Evolutionary conservation across 2,329 filamentous ascomycete species (phyloP), one percentile per base, ranked within the genome.

Genomic region (Passalora sequoiae): DNA sequence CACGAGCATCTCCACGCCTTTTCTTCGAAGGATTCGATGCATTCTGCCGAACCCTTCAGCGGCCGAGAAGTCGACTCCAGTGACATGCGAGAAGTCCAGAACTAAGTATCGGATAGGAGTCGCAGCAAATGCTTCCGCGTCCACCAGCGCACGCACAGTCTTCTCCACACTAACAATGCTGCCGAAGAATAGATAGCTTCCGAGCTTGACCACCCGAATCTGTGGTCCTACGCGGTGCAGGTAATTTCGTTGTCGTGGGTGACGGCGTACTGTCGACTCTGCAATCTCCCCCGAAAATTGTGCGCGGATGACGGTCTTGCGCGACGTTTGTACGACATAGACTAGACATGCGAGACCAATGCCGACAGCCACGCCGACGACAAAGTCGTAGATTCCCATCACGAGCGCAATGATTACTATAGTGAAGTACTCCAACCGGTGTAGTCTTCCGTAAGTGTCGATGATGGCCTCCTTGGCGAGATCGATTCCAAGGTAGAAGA

Each of bases 311-410:
- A 92, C 89, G 1, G 89, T 89, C 22, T 94, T 84, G 41, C 85
- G 80, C 1, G 92, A 95, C 7, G 89, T 91, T 63, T 97, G 89
- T 19, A 96, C 82, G 20, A 95, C 87, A 50, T 94, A 84, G 33
- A 87, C 91, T 17, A 94, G 77, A 60, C 94, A 97, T 0, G 92
- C 92, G 32, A 98, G 73, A 1, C 94, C 75, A 42, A 98, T 94
- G 4, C 92, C 92, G 21, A 95, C 78, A 8, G 92, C 81, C 32
- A 98, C 96, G 15, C 92, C 92, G 20, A 89, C 80, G 3, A 98
- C 92, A 61, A 98, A 98, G 66, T 98, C 92, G 68, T 94, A 91
- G 7, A 89, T 81, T 1, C 92, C 92, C 92, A 98, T 98, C 28
- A 94, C 87, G 15, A 96, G 70, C 1, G 96, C 89, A 53, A 97